Base-by-base conservation (phyloP, 139 green algal species). In the Raphidocelis subcapitata region DNA sequence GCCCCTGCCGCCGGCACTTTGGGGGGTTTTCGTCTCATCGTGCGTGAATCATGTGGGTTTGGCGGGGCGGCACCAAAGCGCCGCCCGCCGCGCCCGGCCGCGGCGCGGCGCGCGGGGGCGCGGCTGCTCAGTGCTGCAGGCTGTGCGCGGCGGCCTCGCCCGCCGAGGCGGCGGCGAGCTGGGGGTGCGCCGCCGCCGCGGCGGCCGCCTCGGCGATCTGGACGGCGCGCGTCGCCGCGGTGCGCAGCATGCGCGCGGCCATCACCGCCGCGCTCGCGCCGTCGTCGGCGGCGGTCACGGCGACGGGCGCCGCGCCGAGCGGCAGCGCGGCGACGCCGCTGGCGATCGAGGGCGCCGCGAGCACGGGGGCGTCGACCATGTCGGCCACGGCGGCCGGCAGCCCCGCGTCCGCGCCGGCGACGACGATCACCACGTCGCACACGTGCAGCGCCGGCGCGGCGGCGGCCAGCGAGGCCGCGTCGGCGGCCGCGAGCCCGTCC, bases 271-370 rank as follows among this genome's bases (percentile, higher is more conserved):
- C 89, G 23, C 63, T 75, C 26, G 76, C 73, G 15, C 72, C 65
- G 31, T 64, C 68, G 76, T 95, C 92, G 36, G 95, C 93, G 73
- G 93, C 92, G 18, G 92, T 88, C 3, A 95, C 87, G 3, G 80
- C 81, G 24, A 97, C 83, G 16, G 92, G 89, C 0, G 85, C 81
- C 1, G 89, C 74, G 41, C 79, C 84, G 18, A 79, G 75, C 47
- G 82, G 89, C 32, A 94, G 73, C 14, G 85, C 76, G 2, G 83
- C 69, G 12, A 90, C 67, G 46, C 89, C 62, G 57, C 81, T 89
- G 49, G 84, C 91, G 37, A 57, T 57, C 18, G 49, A n/a, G 55
- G 55, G 55, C 49, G 94, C 76, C 1, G 85, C 86, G 21, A 94
- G 74, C 64, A 97, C 92, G 1, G 91, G 91, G 0, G 77, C 80